Base-by-base conservation (phyloP, 805 yeast genomes). In the Saccharomycopsis sp. region DNA sequence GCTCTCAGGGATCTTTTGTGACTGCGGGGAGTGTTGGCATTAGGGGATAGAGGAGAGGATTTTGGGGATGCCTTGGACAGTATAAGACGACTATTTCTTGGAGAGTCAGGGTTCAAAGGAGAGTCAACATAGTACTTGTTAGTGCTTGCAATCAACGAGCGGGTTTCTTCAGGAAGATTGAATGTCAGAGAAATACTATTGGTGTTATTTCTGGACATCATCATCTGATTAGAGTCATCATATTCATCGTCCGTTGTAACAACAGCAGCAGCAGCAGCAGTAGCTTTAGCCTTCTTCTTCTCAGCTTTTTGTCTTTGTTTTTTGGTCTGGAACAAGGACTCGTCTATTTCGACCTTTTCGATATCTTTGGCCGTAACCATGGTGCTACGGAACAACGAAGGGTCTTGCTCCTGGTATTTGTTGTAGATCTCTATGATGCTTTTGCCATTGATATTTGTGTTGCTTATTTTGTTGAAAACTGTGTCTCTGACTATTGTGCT, bases 371-470 rank as follows among this genome's bases (percentile, higher is more conserved):
- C 59, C 14, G 63, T 55, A 3, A 60, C 63, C 50, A 58, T 56
- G 12, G 61, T 53, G 48, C 61, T 57, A 16, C 53, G 44, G 40
- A 60, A 57, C 37, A 24, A n/a, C 23, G 51, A 50, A 5, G 63
- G 61, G n/a, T 52, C 59, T 14, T 51, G 21, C 23, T 60, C 15
- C 18, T 55, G 59, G 29, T 52, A 53, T 23, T 60, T 58, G 23
- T 60, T 53, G 37, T 60, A 60, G 18, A 60, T 60, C 16, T 60
- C 63, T 23, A 60, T 58, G 37, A 60, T 60, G 46, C 63, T 60
- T 29, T 56, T 52, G 3, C 51, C 57, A 4, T 34, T 20, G 4
- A 21, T 29, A 41, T 50, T 20, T 5, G 16, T 50, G 5, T 44
- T 37, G 12, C 52, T 15, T n/a, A 58, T 58, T 1, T 58, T 55